These are phyloP conservation scores for Hypoxylon trugodes DNA, from an alignment of 495 filamentous ascomycete genomes.

Conservation along the genomic window DNA sequence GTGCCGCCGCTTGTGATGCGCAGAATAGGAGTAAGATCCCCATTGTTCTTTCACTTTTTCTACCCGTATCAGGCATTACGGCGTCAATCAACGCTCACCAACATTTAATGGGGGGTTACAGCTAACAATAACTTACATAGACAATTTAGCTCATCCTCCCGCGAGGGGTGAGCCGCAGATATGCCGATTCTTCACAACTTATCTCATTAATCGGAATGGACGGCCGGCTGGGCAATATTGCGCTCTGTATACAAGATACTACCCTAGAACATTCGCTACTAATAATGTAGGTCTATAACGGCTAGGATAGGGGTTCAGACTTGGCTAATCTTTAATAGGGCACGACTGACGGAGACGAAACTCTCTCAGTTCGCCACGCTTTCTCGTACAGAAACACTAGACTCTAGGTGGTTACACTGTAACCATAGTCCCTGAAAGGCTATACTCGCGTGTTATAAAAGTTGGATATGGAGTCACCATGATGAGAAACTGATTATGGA, in stretches of 20 bases:
- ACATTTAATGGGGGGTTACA: too few species aligned
- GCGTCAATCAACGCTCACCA: too few species aligned
- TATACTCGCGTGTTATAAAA: too few species aligned
- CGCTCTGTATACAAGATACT: conserved; percentile 34
- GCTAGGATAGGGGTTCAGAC: too few species aligned
- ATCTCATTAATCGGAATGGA: conserved; percentile 54
- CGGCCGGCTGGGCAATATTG: conserved; percentile 40
- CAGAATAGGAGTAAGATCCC: too few species aligned
- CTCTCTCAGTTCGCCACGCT: conserved; percentile 10
- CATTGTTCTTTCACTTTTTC: too few species aligned
- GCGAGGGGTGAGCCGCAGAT: conserved; percentile 41
- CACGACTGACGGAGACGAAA: conserved; percentile 3
- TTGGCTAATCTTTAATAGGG: conserved; percentile 11
- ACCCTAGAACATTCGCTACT: conserved; percentile 30
- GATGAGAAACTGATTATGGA: too few species aligned
- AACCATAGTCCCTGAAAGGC: too few species aligned
- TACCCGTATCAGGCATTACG: too few species aligned
- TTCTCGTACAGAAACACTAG: conserved; percentile 26
- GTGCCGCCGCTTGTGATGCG: conserved; percentile 52
- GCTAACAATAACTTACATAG: too few species aligned
- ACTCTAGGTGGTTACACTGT: background rate
- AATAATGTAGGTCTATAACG: conserved; percentile 31
- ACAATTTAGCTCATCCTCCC: conserved; percentile 44
- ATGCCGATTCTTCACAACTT: conserved; percentile 61
- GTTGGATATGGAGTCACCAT: too few species aligned